Evolutionary conservation across 2,329 filamentous ascomycete genomes (phyloP), one percentile per base, ranked within the genome.

Genomic region (Alternaria sp.): DNA sequence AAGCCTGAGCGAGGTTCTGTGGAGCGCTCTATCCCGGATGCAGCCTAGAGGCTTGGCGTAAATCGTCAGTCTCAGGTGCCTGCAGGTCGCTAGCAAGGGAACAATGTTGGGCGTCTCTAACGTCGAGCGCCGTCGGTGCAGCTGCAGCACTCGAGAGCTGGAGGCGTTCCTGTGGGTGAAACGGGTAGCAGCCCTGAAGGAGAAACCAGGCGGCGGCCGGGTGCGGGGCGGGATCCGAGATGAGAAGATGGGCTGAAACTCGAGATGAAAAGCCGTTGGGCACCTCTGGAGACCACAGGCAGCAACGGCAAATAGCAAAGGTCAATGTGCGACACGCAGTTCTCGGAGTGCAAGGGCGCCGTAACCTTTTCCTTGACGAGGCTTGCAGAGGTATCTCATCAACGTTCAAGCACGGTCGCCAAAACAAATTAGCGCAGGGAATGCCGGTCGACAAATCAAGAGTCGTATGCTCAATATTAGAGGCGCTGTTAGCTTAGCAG

Each of bases 1-100:
- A 66, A 71, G 66, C 69, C 70, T 62, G 68, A 70, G 66, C 66
- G 67, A 71, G 66, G 70, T 71, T 62, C 59, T 69, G 70, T 64
- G 61, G 61, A 61, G 57, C 57, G 23, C 57, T 54, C 66, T 71
- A 68, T 55, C 43, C 68, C 61, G 61, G 60, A 72, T 65, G 54
- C n/a, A 66, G 72, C 66, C 69, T 73, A 70, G 64, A 44, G 58
- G 51, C 69, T 73, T 63, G 70, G 69, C 70, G 58, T 50, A 49
- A 61, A 54, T 65, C 66, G 69, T 68, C 69, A 72, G 56, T n/a
- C 55, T 45, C 50, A 50, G 26, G 46, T 36, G 28, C 26, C 19
- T 36, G 52, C 40, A 55, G 40, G 21, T 44, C 25, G 44, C 50
- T 55, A 55, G 46, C 36, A 47, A 47, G 66, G 60, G 57, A 62